phyloP scores from a whole-genome alignment of 2,329 filamentous ascomycete genomes.

The Cercospora brassicicola region DNA sequence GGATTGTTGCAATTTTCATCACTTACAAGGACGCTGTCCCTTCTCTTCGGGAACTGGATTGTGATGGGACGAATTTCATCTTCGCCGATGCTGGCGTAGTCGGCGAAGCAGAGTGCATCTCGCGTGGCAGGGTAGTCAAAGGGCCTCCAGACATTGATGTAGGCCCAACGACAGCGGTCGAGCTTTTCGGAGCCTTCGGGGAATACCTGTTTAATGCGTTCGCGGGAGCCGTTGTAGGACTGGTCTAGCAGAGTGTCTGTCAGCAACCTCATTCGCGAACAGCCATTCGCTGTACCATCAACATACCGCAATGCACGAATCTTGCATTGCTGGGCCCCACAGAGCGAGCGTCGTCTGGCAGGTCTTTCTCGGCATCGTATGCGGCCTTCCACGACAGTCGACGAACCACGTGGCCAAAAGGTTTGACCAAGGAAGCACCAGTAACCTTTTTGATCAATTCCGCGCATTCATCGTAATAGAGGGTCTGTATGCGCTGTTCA shows the following conservation, averaged over 20 bases:
- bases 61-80: not conserved
- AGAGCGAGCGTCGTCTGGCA: not conserved
- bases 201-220: not conserved
- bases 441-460: not conserved
- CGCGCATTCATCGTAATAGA: not conserved
- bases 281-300: not conserved
- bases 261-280: not conserved
- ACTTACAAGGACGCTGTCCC: not conserved
- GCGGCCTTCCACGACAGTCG: not conserved
- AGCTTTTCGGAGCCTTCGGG: not conserved
- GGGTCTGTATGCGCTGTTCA: not conserved
- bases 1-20: not conserved
- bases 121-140: not conserved
- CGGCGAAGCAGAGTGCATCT: not conserved
- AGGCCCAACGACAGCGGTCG: not conserved
- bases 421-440: not conserved
- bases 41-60: not conserved
- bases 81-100: not conserved
- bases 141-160: not conserved
- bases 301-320: not conserved
- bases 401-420: not conserved
- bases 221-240: not conserved
- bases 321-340: not conserved
- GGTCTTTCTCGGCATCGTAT: not conserved
- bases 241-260: not conserved